Conservation (phyloP, 2,329 filamentous ascomycete species). For the Neonectria magnoliae region DNA sequence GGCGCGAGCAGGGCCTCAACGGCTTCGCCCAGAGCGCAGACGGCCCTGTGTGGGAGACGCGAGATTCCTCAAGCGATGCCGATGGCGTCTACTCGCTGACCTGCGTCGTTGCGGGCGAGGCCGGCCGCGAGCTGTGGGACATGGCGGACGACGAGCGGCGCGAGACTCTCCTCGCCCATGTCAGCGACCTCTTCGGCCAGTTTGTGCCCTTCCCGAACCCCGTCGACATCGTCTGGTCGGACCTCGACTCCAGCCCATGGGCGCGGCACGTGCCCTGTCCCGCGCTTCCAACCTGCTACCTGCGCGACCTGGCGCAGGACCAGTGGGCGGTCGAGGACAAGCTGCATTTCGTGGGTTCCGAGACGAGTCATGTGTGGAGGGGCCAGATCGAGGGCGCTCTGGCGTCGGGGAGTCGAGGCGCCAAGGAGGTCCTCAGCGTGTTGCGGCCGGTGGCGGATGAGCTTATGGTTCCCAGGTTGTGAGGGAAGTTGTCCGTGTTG, state of each 20-base stretch:
- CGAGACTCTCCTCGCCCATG: conserved; percentile 1
- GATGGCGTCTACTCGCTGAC: conserved; percentile 31
- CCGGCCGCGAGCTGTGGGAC: conserved; percentile 27
- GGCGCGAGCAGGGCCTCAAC: conserved; percentile 33
- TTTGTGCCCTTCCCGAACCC: conserved; percentile 24
- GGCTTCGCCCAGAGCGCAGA: conserved; percentile 27
- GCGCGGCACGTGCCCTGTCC: conserved; percentile 17
- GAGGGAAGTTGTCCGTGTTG: neutral
- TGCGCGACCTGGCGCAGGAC: conserved; percentile 24
- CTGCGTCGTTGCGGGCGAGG: conserved; percentile 32
- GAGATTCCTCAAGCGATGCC: conserved; percentile 21
- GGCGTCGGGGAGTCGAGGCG: conserved; percentile 30
- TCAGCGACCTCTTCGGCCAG: conserved; percentile 12
- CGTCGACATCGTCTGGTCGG: conserved; percentile 15
- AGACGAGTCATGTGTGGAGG: conserved; percentile 35
- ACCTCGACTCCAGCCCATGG: conserved; percentile 10
- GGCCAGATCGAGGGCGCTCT: conserved; percentile 38
- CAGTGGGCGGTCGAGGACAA: conserved; percentile 33
- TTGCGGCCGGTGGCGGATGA: conserved; percentile 12
- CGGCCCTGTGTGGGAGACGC: conserved; percentile 30
- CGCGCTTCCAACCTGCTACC: conserved; percentile 20
- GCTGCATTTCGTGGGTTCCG: conserved; percentile 36
- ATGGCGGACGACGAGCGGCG: conserved; percentile 19
- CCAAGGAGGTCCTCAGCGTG: conserved; percentile 24
- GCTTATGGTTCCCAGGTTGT: conserved; percentile 19